Base-by-base conservation (phyloP, 345 rosid species). In the Erodium maritimum region DNA sequence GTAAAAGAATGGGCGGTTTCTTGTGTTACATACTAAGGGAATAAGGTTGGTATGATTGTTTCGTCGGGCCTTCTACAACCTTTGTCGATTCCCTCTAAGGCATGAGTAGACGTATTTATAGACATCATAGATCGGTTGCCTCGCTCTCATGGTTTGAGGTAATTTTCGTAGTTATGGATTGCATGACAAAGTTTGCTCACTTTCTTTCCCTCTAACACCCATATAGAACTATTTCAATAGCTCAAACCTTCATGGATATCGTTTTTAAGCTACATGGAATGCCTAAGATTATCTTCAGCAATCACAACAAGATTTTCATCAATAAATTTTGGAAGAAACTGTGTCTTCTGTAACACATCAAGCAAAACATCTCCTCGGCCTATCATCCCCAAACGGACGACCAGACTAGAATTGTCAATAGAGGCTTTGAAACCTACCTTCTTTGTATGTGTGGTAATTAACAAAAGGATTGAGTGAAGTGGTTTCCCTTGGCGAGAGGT, bases 91-190 rank as follows among this genome's bases (percentile, higher is more conserved):
- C 63, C 52, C 0, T 8, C 6, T 3, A 1, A 0, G 5, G 18
- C 18, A 17, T 63, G 59, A 51, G 3, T 7, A 1, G 51, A 29
- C 17, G 55, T 54, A 19, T 25, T 60, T 4, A 63, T 65, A 63
- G 63, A 65, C 13, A 56, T 64, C 18, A 64, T 64, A 0, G 56
- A 17, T 0, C 56, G 67, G 20, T 23, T 64, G 4, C 69, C 62
- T 0, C 18, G 20, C 1, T 58, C 69, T 11, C 23, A 50, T 1
- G 69, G 63, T 19, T 12, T 19, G 34, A 25, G 0, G 33, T 19
- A 2, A 58, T 65, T 3, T 23, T 65, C 17, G 63, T 65, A 5
- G 58, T 65, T 8, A 21, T 59, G 0, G 69, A 65, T 18, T n/a
- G 57, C 12, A 7, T 51, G 9, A 19, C 57, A 2, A 65, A 65